Conservation (phyloP, 176 grass and related monocot species). For the Elaeis guineensis region DNA sequence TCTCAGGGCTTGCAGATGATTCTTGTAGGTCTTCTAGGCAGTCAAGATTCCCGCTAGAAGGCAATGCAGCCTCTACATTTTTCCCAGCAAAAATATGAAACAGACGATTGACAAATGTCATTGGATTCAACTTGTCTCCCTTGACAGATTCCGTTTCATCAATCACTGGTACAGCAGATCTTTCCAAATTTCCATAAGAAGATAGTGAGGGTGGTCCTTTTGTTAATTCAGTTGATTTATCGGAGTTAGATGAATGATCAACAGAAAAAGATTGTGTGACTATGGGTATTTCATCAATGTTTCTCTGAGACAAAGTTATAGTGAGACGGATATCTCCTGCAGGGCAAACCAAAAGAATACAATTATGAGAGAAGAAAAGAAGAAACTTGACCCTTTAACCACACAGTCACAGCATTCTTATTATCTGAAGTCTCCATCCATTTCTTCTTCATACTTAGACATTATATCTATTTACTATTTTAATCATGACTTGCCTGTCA, state of each 20-base stretch:
- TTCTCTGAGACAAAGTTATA: conserved; percentile 39
- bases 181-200: conserved; percentile 4
- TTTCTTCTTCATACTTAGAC: too few relatives aligned
- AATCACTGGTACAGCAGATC: conserved; percentile 1
- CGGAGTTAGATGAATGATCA: conserved; percentile 1
- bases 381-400: too few relatives aligned
- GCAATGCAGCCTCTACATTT: conserved; percentile 22
- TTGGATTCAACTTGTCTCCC: conserved; percentile 22
- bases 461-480: too few relatives aligned
- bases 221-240: conserved; percentile 6
- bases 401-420: too few relatives aligned
- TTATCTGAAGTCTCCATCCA: too few relatives aligned
- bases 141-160: conserved; percentile 21
- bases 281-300: not conserved
- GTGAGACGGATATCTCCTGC: conserved; percentile 72
- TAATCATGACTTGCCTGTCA: too few relatives aligned
- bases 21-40: conserved; percentile 29
- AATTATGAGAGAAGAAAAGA: too few relatives aligned
- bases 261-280: not conserved
- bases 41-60: conserved; percentile 8
- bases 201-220: not conserved
- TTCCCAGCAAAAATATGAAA: conserved; percentile 47
- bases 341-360: conserved; percentile 3
- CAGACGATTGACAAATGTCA: conserved; percentile 44
- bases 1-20: conserved; percentile 15